Conservation (phyloP, 1,284 basidiomycete genomes). For the Trametes pubescens region DNA sequence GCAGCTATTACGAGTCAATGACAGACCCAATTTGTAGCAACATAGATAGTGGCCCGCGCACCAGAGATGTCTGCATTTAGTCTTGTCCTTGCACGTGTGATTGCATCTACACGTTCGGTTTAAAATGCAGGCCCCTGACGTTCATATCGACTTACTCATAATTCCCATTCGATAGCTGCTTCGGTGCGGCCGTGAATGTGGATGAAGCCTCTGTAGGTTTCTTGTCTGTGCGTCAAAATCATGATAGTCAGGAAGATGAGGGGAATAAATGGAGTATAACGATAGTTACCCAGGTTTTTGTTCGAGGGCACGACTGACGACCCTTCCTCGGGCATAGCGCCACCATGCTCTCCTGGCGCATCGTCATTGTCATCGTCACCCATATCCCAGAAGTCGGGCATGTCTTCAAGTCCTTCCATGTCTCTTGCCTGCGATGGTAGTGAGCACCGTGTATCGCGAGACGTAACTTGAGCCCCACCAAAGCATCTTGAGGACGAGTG, state of each 20-base stretch:
- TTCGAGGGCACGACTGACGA: slow-evolving; percentile 20
- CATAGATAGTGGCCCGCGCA: slow-evolving; percentile 42
- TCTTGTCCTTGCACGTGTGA: slow-evolving; percentile 82
- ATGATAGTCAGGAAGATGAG: not conserved
- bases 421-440: slow-evolving; percentile 59
- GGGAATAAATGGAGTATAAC: not conserved
- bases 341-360: slow-evolving; percentile 46
- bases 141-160: slow-evolving; percentile 51
- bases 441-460: not conserved
- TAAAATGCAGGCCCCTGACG: not conserved
- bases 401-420: slow-evolving; percentile 68
- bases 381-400: slow-evolving; percentile 72
- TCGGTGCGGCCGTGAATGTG: slow-evolving; percentile 12
- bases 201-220: not conserved
- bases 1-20: slow-evolving; percentile 56
- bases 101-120: slow-evolving; percentile 62
- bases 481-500: slow-evolving; percentile 71
- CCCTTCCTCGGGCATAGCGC: slow-evolving; percentile 2
- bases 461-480: slow-evolving; percentile 47
- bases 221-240: not conserved
- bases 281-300: not conserved
- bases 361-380: slow-evolving; percentile 7
- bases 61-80: slow-evolving; percentile 78
- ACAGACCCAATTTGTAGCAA: slow-evolving; percentile 1
- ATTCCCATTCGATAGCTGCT: slow-evolving; percentile 55